phyloP scores from a whole-genome alignment of 2,329 filamentous ascomycete species.

The Beauveria sp. region DNA sequence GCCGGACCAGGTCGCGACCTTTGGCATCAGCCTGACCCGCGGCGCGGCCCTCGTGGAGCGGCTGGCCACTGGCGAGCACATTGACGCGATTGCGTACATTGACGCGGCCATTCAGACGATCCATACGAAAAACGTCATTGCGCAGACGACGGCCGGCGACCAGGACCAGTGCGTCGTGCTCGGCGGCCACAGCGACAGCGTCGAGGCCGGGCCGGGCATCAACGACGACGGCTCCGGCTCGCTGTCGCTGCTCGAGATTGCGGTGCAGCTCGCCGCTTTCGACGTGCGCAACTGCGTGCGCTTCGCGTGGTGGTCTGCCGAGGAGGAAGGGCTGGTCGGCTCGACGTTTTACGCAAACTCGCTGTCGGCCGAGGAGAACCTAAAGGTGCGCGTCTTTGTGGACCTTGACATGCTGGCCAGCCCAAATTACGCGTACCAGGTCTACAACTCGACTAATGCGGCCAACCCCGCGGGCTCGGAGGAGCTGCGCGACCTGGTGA shows the following conservation, averaged over 20 bases:
- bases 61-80: slow-evolving; percentile 40
- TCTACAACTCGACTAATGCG: slow-evolving; percentile 66
- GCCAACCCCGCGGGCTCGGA: slow-evolving; percentile 64
- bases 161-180: slow-evolving; percentile 58
- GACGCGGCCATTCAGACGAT: slow-evolving; percentile 48
- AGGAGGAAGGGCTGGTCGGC: slow-evolving; percentile 58
- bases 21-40: slow-evolving; percentile 55
- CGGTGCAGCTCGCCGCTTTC: slow-evolving; percentile 49
- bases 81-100: slow-evolving; percentile 52
- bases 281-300: slow-evolving; percentile 57
- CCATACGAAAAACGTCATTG: slow-evolving; percentile 52
- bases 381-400: slow-evolving; percentile 58
- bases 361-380: slow-evolving; percentile 50
- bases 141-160: slow-evolving; percentile 53
- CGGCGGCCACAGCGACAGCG: slow-evolving; percentile 57
- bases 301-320: slow-evolving; percentile 61
- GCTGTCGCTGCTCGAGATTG: slow-evolving; percentile 53
- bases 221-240: slow-evolving; percentile 71
- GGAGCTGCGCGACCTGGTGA: slow-evolving; percentile 60
- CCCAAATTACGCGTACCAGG: slow-evolving; percentile 58
- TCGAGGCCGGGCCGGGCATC: slow-evolving; percentile 60
- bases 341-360: slow-evolving; percentile 54
- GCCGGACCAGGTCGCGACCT: slow-evolving; percentile 56
- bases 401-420: slow-evolving; percentile 66
- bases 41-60: slow-evolving; percentile 48